These are phyloP conservation scores for Daldinia vernicosa DNA, from an alignment of 495 filamentous ascomycete genomes.

Conservation along the genomic window DNA sequence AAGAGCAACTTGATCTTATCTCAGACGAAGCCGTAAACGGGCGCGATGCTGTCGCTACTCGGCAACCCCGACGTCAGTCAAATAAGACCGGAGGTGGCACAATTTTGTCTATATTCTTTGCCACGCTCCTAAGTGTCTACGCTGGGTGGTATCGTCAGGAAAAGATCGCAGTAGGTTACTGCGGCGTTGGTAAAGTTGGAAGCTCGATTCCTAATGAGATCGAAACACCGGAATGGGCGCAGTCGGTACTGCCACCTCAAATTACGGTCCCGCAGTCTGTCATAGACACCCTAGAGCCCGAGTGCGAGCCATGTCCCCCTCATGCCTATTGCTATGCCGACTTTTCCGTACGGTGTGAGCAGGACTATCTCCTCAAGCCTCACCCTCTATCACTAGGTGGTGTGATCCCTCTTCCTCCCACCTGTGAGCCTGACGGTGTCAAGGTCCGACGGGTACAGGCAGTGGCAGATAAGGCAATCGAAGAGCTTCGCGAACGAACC, in stretches of 20 bases:
- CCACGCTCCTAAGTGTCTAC: constrained; percentile 74
- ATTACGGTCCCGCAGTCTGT: constrained; percentile 70
- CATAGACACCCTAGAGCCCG: constrained; percentile 71
- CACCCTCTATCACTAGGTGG: constrained; percentile 87
- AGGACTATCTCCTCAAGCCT: constrained; percentile 83
- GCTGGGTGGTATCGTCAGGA: constrained; percentile 89
- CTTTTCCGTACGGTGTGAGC: constrained; percentile 80
- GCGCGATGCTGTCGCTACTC: constrained; percentile 37
- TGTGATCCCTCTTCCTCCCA: constrained; percentile 82
- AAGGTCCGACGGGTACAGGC: constrained; percentile 86
- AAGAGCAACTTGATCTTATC: constrained; percentile 81
- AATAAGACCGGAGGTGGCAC: constrained; percentile 49
- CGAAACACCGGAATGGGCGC: constrained; percentile 56
- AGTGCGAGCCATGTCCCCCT: constrained; percentile 89
- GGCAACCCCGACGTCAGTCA: constrained; percentile 31
- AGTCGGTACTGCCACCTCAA: constrained; percentile 41
- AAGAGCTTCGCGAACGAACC: constrained; percentile 83
- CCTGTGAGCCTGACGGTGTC: constrained; percentile 94
- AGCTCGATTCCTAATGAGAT: constrained; percentile 55
- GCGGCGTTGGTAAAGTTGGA: constrained; percentile 73
- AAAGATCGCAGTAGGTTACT: constrained; percentile 93
- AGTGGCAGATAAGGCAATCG: constrained; percentile 87
- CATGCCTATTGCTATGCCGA: constrained; percentile 89
- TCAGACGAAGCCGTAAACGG: constrained; percentile 63
- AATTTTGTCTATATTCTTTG: constrained; percentile 71